Evolutionary conservation across 2,329 filamentous ascomycete species (phyloP).

Genomic region (Colletotrichum siamense): DNA sequence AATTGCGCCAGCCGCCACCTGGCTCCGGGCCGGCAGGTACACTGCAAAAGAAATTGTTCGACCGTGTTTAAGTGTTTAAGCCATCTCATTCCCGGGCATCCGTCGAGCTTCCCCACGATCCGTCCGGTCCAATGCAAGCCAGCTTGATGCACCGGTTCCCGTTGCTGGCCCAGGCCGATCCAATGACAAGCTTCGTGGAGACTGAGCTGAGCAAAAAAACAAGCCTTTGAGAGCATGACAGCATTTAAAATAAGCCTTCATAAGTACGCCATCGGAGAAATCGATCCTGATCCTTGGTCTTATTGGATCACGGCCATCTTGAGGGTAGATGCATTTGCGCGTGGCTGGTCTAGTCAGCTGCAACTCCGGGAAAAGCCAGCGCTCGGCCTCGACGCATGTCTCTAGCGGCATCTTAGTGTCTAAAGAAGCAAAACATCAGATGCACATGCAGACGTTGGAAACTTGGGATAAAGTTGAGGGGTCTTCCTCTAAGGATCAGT

Average conservation of each 20-base stretch:
- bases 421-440: background rate
- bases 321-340: background rate
- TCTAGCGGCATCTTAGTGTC: background rate
- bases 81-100: background rate
- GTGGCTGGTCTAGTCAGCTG: background rate
- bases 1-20: background rate
- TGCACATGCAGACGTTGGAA: background rate
- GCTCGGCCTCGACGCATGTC: background rate
- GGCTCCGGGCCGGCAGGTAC: background rate
- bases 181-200: background rate
- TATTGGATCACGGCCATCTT: background rate
- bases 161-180: background rate
- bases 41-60: background rate
- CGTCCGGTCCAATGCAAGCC: background rate
- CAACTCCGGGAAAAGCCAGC: background rate
- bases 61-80: accelerated
- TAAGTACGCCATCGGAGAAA: background rate
- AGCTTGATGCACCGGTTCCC: background rate
- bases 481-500: background rate
- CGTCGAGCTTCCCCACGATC: conserved; percentile 3
- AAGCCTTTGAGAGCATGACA: background rate
- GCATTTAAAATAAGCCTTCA: background rate
- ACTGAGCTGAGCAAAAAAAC: background rate
- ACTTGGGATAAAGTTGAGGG: background rate
- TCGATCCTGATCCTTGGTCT: background rate